Base-by-base conservation (phyloP, 1,284 basidiomycete genomes). In the Ganoderma lingzhi region DNA sequence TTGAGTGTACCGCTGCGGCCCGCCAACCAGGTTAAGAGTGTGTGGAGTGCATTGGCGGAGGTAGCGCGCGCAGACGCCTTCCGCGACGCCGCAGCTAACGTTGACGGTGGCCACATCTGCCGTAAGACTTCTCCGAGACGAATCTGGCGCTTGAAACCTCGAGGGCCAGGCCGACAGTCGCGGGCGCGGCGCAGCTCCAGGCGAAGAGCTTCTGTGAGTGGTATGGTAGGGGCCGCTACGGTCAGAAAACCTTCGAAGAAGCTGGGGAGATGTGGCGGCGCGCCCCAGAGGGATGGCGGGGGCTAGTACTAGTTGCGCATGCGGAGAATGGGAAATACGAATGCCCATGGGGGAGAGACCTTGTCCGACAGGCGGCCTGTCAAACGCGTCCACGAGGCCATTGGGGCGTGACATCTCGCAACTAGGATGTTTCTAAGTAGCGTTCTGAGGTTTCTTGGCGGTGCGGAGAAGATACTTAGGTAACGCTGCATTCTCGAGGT, bases 311-410 rank as follows among this genome's bases (percentile, higher is more conserved):
- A 35, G 32, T 12, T 17, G 53, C 53, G 53, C 28, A 32, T 35
- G 53, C 19, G 53, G 53, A 35, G 30, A 17, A 56, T 35, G 30
- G 30, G 53, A 56, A 35, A 35, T 35, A 35, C 15, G 15, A 35
- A 56, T 8, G 53, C 12, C 53, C 48, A 6, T 51, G 48, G 55
- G 30, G 55, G 32, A 14, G 10, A 9, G 28, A 1, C 28, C 28
- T 30, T 58, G 45, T 48, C 37, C 58, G 41, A 39, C 37, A 23
- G 15, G 17, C 15, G 56, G n/a, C 37, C 39, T 61, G 39, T 61
- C 59, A 42, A 28, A 14, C 37, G 37, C 59, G 39, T 28, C 39
- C 59, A 61, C 59, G 59, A 23, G 59, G 28, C 59, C 15, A 30
- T 4, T 15, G 59, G 59, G 37, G 23, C n/a, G n/a, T n/a, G n/a